phyloP scores from a whole-genome alignment of 1,139 yeast genomes.

The Chernovozyma aurita region DNA sequence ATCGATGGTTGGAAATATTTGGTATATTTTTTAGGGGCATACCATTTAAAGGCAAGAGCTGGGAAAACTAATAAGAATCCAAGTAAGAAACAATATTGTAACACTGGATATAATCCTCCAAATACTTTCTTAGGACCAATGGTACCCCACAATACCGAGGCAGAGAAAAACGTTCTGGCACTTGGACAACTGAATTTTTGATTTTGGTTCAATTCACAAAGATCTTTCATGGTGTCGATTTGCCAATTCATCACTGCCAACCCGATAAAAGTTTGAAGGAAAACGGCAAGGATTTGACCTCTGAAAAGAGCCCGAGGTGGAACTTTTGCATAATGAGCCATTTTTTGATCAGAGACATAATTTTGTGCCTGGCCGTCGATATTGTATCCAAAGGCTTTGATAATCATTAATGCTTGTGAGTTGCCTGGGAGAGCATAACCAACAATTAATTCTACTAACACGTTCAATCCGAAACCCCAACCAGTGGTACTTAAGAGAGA shows the following conservation, averaged over 20 bases:
- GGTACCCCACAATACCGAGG: conserved; percentile 59
- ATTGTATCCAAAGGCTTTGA: conserved; percentile 52
- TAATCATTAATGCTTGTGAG: conserved; percentile 50
- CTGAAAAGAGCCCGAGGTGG: conserved; percentile 55
- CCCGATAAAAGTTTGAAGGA: conserved; percentile 39
- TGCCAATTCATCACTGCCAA: conserved; percentile 55
- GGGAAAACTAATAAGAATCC: conserved; percentile 43
- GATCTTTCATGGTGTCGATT: conserved; percentile 30
- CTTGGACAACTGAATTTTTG: conserved; percentile 47
- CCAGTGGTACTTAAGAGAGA: conserved; percentile 48
- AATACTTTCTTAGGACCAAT: conserved; percentile 59
- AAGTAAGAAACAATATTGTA: conserved; percentile 48
- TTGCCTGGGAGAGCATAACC: conserved; percentile 60
- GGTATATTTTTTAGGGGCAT: conserved; percentile 25
- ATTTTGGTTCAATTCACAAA: conserved; percentile 37
- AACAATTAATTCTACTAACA: conserved; percentile 49
- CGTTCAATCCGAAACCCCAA: conserved; percentile 44
- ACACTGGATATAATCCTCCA: conserved; percentile 38
- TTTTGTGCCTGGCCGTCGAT: conserved; percentile 53
- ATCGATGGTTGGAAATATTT: conserved; percentile 42
- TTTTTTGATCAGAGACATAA: conserved; percentile 46
- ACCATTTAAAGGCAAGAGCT: conserved; percentile 37
- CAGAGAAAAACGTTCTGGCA: conserved; percentile 42
- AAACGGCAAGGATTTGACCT: conserved; percentile 27
- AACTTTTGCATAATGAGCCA: conserved; percentile 51